A percentile compares a stretch with the other conserved stretches of the same genome.
Evolutionary conservation across 495 filamentous ascomycete genomes (phyloP).

Genomic region (Aspergillus cavernicola): DNA sequence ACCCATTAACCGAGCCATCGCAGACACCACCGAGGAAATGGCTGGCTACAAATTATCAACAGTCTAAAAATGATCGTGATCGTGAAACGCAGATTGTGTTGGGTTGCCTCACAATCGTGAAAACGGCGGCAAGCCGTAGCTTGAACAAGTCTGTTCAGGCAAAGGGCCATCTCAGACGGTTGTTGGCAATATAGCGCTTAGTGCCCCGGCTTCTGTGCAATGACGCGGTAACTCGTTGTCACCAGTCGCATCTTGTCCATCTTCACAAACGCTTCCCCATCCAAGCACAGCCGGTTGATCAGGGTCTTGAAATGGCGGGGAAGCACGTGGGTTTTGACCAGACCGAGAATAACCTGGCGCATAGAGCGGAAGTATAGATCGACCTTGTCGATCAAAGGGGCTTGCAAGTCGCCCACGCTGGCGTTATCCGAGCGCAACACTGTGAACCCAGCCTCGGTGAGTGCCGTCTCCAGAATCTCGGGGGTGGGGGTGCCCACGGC

Average conservation of each 20-base stretch:
- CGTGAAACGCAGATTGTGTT: too few relatives aligned
- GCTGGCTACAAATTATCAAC: too few relatives aligned
- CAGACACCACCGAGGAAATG: too few relatives aligned
- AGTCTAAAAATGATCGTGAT: too few relatives aligned
- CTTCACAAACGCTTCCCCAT: conserved; percentile 59
- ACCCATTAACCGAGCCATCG: too few relatives aligned
- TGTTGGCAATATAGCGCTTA: neutral
- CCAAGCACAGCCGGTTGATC: conserved; percentile 58
- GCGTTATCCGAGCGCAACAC: conserved; percentile 54
- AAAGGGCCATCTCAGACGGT: too few relatives aligned
- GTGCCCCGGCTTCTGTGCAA: conserved; percentile 53
- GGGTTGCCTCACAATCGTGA: too few relatives aligned
- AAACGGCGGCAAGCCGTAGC: too few relatives aligned
- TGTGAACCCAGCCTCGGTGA: conserved; percentile 50
- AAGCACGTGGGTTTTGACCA: conserved; percentile 50
- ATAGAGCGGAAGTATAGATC: conserved; percentile 58
- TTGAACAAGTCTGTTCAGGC: too few relatives aligned
- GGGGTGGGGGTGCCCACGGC: conserved; percentile 61
- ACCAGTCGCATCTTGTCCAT: conserved; percentile 59
- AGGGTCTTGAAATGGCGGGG: conserved; percentile 60
- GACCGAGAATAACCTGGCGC: conserved; percentile 48
- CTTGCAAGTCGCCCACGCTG: conserved; percentile 54
- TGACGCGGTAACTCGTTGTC: conserved; percentile 58
- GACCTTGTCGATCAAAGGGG: conserved; percentile 57
- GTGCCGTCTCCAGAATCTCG: conserved; percentile 46